These are phyloP conservation scores for Collybia nuda DNA, from an alignment of 768 basidiomycete genomes.

Conservation along the genomic window DNA sequence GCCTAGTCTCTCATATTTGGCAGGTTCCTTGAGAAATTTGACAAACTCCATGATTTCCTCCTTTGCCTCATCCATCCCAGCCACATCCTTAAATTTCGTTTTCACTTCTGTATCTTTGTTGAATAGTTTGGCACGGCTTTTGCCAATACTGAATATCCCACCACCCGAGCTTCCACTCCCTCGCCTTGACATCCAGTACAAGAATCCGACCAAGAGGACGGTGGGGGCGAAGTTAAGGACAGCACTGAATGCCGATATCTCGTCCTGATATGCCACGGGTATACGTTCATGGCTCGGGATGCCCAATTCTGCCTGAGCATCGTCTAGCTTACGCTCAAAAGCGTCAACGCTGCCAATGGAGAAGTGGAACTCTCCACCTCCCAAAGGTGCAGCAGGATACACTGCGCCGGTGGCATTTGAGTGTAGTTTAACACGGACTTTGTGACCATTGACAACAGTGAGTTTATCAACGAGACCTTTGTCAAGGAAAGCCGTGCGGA, in stretches of 20 bases:
- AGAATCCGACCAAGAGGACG: constrained; percentile 83
- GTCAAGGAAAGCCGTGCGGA: constrained; percentile 94
- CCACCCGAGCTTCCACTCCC: constrained; percentile 67
- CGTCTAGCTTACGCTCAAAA: constrained; percentile 93
- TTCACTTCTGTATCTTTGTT: constrained; percentile 96
- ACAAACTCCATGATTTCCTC: constrained; percentile 99
- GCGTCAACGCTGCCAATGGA: constrained; percentile 96
- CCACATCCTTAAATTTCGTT: constrained; percentile 94
- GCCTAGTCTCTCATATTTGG: constrained; percentile 92
- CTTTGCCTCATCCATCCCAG: constrained; percentile 99
- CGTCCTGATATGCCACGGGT: constrained; percentile 95
- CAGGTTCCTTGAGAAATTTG: constrained; percentile 95
- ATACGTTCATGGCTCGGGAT: constrained; percentile 93
- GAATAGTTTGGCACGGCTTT: constrained; percentile 91
- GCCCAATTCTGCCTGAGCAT: constrained; percentile 88
- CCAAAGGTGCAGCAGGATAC: constrained; percentile 58
- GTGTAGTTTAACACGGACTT: constrained; percentile 90
- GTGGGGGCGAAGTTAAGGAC: constrained; percentile 94
- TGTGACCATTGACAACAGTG: constrained; percentile 85
- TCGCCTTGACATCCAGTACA: constrained; percentile 86
- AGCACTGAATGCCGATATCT: constrained; percentile 81
- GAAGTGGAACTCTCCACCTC: constrained; percentile 80
- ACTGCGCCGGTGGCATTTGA: constrained; percentile 82
- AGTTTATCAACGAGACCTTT: constrained; percentile 95
- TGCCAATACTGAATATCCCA: constrained; percentile 96